Percentiles rank a stretch among this genome's conserved stretches.
Conservation (phyloP, 306 rosid species). For the Mucuna pruriens region DNA sequence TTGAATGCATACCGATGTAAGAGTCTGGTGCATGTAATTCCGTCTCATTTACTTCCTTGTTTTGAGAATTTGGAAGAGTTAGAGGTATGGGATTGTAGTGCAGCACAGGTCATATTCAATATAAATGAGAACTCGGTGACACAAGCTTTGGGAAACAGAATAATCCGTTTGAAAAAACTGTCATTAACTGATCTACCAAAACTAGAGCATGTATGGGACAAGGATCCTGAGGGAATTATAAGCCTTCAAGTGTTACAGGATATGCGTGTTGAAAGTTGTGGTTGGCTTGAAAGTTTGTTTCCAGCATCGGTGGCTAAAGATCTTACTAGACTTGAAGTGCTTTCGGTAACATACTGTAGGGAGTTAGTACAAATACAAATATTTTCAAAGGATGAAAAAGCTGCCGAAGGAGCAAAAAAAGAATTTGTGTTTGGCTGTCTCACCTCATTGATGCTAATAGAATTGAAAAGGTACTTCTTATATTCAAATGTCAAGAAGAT, state of each 20-base stretch:
- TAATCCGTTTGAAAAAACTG: constrained; percentile 19
- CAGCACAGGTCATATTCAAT: constrained; percentile 9
- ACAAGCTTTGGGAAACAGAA: background rate
- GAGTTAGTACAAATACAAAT: background rate
- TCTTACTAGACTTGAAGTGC: background rate
- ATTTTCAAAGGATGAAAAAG: background rate
- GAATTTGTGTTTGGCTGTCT: background rate
- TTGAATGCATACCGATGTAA: too few species aligned
- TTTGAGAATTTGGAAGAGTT: constrained; percentile 32
- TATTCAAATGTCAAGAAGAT: too few species aligned
- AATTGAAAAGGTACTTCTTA: too few species aligned
- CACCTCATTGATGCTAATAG: background rate
- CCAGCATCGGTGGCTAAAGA: constrained; percentile 33
- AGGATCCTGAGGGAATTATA: constrained; percentile 23
- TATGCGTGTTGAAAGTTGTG: background rate
- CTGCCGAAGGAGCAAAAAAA: background rate
- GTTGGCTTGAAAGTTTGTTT: constrained; percentile 23
- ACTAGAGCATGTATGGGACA: constrained; percentile 30
- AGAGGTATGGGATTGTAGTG: rapidly evolving
- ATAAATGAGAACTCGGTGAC: background rate
- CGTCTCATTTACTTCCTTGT: constrained; percentile 27
- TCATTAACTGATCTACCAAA: background rate
- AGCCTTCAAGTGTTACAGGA: background rate
- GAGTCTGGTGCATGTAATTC: constrained; percentile 18
- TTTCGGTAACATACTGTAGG: background rate